Conservation (phyloP, 2,329 filamentous ascomycete genomes). For the Lachnellula arida region DNA sequence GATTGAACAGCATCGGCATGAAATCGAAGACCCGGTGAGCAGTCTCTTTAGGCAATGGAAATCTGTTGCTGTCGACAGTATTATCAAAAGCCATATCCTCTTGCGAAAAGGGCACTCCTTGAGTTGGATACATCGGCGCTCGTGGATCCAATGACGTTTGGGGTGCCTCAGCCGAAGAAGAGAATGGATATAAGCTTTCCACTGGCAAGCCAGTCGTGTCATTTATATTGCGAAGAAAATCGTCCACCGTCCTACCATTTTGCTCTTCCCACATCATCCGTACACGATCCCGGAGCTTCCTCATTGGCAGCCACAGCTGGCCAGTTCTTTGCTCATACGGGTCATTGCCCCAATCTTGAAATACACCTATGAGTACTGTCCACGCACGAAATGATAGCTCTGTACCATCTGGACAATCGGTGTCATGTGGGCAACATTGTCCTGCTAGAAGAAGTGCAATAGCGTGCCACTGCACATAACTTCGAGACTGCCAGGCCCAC, state of each 20-base stretch:
- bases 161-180: too few species aligned
- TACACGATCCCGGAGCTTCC: neutral
- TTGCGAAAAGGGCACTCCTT: neutral
- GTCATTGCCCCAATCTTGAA: neutral
- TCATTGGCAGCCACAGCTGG: neutral
- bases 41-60: neutral
- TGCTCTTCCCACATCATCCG: neutral
- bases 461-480: conserved; percentile 3
- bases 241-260: neutral
- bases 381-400: neutral
- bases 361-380: neutral
- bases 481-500: neutral
- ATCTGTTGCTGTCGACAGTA: neutral
- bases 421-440: neutral
- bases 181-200: too few species aligned
- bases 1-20: neutral
- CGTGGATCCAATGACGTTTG: too few species aligned
- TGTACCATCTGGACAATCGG: too few species aligned
- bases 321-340: neutral
- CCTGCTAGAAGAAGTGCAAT: conserved; percentile 1
- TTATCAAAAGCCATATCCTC: neutral
- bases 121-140: too few species aligned
- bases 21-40: neutral
- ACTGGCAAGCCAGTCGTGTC: too few species aligned
- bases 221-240: neutral